These are phyloP conservation scores for Colletotrichum navitas DNA, from an alignment of 2,329 filamentous ascomycete species.

Conservation along the genomic window DNA sequence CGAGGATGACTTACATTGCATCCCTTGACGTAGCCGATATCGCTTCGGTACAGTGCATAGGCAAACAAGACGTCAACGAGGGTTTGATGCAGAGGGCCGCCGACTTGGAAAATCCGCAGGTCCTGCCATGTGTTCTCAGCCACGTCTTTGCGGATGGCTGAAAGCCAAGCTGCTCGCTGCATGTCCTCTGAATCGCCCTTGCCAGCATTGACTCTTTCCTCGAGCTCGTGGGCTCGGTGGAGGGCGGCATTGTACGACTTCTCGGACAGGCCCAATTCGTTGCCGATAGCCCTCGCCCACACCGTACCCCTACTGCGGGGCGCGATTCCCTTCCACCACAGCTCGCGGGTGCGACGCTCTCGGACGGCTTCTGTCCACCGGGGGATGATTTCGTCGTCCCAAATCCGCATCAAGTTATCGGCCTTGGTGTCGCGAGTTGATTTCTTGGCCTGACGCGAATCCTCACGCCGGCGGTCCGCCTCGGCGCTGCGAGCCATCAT, in stretches of 20 bases:
- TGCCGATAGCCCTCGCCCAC: constrained; percentile 79
- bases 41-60: constrained; percentile 84
- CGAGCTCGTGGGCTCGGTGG: constrained; percentile 72
- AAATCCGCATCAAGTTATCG: constrained; percentile 70
- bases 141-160: constrained; percentile 74
- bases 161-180: constrained; percentile 70
- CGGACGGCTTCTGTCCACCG: constrained; percentile 80
- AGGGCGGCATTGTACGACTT: constrained; percentile 79
- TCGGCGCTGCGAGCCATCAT: constrained; percentile 79
- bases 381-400: constrained; percentile 82
- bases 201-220: constrained; percentile 66
- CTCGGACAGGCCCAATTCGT: constrained; percentile 76
- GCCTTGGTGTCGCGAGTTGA: constrained; percentile 67
- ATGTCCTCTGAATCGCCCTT: constrained; percentile 67
- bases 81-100: constrained; percentile 74
- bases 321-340: constrained; percentile 87
- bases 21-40: constrained; percentile 82
- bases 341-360: constrained; percentile 77
- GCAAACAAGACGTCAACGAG: constrained; percentile 81
- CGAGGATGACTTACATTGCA: constrained; percentile 74
- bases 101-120: constrained; percentile 77
- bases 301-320: constrained; percentile 77
- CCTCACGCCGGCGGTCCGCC: constrained; percentile 71
- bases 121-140: constrained; percentile 76
- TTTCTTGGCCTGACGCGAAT: constrained; percentile 63